These are phyloP conservation scores for Mortierella sp. DNA, from an alignment of 371 early-diverging fungal genomes.

Conservation along the genomic window DNA sequence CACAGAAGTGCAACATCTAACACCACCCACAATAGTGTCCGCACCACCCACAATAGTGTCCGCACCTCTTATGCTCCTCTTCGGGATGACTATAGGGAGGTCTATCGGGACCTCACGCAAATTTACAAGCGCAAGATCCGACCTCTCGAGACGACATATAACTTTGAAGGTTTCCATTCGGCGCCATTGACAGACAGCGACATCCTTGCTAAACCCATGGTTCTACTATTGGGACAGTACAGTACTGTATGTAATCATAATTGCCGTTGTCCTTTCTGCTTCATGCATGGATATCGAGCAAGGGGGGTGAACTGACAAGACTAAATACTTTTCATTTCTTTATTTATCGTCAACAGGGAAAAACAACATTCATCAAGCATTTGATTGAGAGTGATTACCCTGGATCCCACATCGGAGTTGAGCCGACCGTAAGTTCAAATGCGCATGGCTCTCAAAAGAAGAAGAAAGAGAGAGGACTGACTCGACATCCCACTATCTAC, in stretches of 20 bases:
- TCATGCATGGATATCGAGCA: neutral
- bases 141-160: conserved; percentile 81
- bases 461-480: neutral
- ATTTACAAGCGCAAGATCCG: conserved; percentile 80
- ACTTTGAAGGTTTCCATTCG: conserved; percentile 88
- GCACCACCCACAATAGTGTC: neutral
- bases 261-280: neutral
- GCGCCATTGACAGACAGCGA: conserved; percentile 84
- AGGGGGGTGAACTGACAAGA: neutral
- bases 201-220: conserved; percentile 88
- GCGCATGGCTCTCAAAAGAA: neutral
- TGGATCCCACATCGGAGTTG: conserved; percentile 89
- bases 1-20: conserved; percentile 20
- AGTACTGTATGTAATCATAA: conserved; percentile 67
- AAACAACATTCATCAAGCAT: conserved; percentile 89
- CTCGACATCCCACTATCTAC: neutral
- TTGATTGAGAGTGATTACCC: conserved; percentile 88
- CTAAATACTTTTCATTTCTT: neutral
- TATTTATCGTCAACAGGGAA: conserved; percentile 66
- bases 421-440: conserved; percentile 74
- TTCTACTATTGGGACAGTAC: conserved; percentile 91
- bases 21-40: neutral
- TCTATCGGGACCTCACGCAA: conserved; percentile 74
- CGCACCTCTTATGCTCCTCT: neutral
- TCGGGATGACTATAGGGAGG: conserved; percentile 67